phyloP scores from a whole-genome alignment of 2,329 filamentous ascomycete genomes.

The Ciborinia camelliae region DNA sequence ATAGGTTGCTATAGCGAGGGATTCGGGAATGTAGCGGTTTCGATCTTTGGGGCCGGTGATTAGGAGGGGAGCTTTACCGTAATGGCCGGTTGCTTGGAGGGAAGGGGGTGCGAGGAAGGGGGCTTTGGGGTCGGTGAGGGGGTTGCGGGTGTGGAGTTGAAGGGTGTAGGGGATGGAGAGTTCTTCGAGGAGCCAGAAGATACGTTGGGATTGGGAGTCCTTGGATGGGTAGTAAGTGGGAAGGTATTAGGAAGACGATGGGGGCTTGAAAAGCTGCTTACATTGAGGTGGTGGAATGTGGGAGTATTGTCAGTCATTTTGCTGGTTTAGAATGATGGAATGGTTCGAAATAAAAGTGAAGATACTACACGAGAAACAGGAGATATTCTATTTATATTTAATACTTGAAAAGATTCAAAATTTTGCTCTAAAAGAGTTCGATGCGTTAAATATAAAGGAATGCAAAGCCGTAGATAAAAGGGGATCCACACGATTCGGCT shows the following conservation, averaged over 20 bases:
- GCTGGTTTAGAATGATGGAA: background rate
- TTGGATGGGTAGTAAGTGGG: slow-evolving; percentile 39
- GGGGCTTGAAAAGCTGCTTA: slow-evolving; percentile 6
- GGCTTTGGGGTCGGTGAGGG: slow-evolving; percentile 44
- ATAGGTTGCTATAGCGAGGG: slow-evolving; percentile 36
- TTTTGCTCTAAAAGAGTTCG: background rate
- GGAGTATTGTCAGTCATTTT: slow-evolving; percentile 26
- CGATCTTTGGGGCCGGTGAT: slow-evolving; percentile 34
- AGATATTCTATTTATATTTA: background rate
- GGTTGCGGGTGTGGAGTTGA: slow-evolving; percentile 64
- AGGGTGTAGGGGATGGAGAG: slow-evolving; percentile 72
- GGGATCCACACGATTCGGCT: background rate
- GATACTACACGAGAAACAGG: too few species aligned
- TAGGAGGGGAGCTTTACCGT: slow-evolving; percentile 81
- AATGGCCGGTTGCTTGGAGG: slow-evolving; percentile 67
- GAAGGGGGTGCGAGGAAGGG: slow-evolving; percentile 61
- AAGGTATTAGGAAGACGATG: background rate
- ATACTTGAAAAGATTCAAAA: background rate
- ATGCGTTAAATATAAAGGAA: background rate
- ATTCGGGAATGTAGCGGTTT: slow-evolving; percentile 32
- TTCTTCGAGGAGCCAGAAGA: slow-evolving; percentile 67
- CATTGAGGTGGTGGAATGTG: slow-evolving; percentile 33
- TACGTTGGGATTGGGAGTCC: slow-evolving; percentile 62
- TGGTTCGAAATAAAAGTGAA: background rate
- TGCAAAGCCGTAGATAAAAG: background rate